Percentiles rank a stretch among this genome's conserved stretches.
phyloP scores from a whole-genome alignment of 176 grass and related monocot genomes.

The Neostapfia colusana region DNA sequence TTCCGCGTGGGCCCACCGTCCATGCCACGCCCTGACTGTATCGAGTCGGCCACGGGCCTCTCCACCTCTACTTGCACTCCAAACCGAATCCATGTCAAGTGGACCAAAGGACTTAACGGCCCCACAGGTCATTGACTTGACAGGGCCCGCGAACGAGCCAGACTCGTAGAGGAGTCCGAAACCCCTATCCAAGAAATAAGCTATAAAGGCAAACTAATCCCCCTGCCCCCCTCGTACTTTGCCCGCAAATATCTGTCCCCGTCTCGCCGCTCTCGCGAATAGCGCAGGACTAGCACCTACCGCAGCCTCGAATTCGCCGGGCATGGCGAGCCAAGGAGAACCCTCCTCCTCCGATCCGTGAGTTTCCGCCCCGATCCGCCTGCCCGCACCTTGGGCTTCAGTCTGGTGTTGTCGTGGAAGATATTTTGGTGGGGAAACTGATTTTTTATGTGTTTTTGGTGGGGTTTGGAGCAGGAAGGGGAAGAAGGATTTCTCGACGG shows the following conservation, averaged over 20 bases:
- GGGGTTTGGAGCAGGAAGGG: slow-evolving; percentile 50
- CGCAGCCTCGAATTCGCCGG: not conserved
- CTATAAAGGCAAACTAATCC: slow-evolving; percentile 31
- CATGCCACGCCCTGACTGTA: not conserved
- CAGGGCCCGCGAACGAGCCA: not conserved
- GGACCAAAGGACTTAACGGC: not conserved
- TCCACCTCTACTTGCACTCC: not conserved
- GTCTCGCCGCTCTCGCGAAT: not conserved
- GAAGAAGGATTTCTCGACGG: slow-evolving; percentile 88
- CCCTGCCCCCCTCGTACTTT: not conserved
- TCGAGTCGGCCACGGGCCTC: not conserved
- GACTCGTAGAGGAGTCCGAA: not conserved
- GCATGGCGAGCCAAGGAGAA: slow-evolving; percentile 64
- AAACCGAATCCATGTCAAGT: not conserved
- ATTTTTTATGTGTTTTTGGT: not conserved
- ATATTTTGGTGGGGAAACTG: not conserved
- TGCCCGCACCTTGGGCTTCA: not conserved
- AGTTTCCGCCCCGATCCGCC: slow-evolving; percentile 37
- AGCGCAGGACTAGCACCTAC: not conserved
- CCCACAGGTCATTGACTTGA: not conserved
- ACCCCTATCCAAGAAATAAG: slow-evolving; percentile 53
- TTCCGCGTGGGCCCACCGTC: slow-evolving; percentile 6
- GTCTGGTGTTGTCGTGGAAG: slow-evolving; percentile 18
- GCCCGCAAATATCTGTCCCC: not conserved
- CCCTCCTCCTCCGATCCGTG: slow-evolving; percentile 78